Percentiles rank a stretch among this genome's conserved stretches.
Conservation (phyloP, 2,329 filamentous ascomycete species). For the Hypoxylon sp. region DNA sequence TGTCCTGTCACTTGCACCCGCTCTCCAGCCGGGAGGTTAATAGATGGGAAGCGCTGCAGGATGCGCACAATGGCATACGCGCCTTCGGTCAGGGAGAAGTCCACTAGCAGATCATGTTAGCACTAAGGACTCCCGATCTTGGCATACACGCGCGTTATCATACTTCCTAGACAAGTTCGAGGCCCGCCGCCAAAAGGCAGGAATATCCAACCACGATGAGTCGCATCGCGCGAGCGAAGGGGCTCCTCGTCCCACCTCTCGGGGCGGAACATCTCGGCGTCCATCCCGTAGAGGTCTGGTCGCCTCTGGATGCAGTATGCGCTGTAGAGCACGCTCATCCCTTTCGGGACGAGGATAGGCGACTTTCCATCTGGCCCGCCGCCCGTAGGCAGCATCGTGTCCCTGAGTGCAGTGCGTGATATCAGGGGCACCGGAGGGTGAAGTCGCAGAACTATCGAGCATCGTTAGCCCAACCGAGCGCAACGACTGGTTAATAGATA, state of each 20-base stretch:
- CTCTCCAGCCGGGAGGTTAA: constrained; percentile 44
- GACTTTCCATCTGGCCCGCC: constrained; percentile 48
- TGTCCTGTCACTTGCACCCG: constrained; percentile 43
- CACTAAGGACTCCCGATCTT: background rate
- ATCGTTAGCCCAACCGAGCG: background rate
- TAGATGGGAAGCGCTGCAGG: constrained; percentile 44
- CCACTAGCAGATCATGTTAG: constrained; percentile 40
- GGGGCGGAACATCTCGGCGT: constrained; percentile 61
- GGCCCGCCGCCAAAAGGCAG: constrained; percentile 50
- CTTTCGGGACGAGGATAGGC: constrained; percentile 51
- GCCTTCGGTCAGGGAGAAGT: constrained; percentile 49
- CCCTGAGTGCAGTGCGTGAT: constrained; percentile 41
- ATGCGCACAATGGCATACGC: constrained; percentile 48
- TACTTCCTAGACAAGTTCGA: constrained; percentile 49
- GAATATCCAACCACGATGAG: constrained; percentile 46
- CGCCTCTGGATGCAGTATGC: constrained; percentile 63
- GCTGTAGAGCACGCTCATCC: constrained; percentile 60
- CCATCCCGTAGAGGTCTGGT: constrained; percentile 56
- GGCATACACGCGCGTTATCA: constrained; percentile 9
- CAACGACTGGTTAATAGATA: background rate
- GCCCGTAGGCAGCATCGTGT: constrained; percentile 47
- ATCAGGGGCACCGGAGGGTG: constrained; percentile 50
- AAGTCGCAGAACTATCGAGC: constrained; percentile 35
- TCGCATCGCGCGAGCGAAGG: constrained; percentile 41
- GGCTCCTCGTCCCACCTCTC: constrained; percentile 59